Conservation (phyloP, 1,284 basidiomycete genomes). For the Fistulinella staudtii region DNA sequence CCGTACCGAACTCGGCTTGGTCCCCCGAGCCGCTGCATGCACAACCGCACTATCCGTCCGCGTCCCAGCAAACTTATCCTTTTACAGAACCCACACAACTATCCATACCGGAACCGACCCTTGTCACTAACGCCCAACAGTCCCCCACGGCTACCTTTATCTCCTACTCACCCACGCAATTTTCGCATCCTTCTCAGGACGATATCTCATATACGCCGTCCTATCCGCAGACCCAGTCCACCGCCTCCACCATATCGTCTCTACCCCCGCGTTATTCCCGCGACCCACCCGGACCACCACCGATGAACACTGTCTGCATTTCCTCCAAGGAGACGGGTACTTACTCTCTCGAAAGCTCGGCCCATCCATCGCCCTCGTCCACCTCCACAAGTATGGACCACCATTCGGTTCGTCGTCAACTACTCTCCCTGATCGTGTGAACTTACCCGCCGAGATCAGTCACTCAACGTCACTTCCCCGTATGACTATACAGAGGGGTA, state of each 20-base stretch:
- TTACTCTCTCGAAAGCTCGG: conserved; percentile 27
- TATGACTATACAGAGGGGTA: conserved; percentile 94
- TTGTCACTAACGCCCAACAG: conserved; percentile 31
- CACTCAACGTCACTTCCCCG: conserved; percentile 76
- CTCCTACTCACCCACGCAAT: conserved; percentile 36
- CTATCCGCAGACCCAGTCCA: conserved; percentile 27
- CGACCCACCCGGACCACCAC: conserved; percentile 37
- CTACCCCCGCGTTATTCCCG: conserved; percentile 49
- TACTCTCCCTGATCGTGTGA: neutral
- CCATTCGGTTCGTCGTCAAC: conserved; percentile 20
- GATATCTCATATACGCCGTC: conserved; percentile 32
- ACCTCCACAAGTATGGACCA: conserved; percentile 33
- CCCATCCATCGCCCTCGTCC: conserved; percentile 41
- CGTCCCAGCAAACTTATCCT: conserved; percentile 21
- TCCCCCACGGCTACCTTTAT: conserved; percentile 31
- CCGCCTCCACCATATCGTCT: conserved; percentile 34
- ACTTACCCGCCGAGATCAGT: conserved; percentile 39
- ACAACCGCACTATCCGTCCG: conserved; percentile 26
- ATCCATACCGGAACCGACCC: conserved; percentile 39
- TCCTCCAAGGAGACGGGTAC: conserved; percentile 28
- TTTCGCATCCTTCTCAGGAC: conserved; percentile 45
- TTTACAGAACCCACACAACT: conserved; percentile 36
- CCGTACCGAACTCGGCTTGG: conserved; percentile 45
- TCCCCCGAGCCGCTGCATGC: conserved; percentile 37
- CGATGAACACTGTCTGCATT: conserved; percentile 12